Evolutionary conservation across 345 rosid genomes (phyloP).

Genomic region (Eucalyptus tenuipes): DNA sequence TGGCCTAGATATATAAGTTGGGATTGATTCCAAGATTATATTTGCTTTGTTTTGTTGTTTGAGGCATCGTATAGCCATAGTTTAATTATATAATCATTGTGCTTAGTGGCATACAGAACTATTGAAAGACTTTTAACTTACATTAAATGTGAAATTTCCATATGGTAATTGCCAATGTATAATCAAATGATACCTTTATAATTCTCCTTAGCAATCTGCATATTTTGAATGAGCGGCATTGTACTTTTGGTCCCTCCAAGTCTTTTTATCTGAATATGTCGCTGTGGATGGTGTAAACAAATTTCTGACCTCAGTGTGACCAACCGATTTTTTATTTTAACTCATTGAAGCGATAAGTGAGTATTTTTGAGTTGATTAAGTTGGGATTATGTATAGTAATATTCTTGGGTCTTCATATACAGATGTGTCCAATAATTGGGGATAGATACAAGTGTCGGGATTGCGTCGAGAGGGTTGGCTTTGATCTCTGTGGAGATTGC

Average conservation of each 20-base stretch:
- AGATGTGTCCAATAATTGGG: constrained; percentile 69
- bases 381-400: neutral
- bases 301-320: neutral
- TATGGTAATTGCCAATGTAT: neutral
- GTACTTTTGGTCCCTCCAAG: neutral
- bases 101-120: neutral
- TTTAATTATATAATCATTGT: neutral
- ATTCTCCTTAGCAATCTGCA: neutral
- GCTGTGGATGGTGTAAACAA: neutral
- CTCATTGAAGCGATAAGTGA: neutral
- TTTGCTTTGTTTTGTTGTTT: neutral
- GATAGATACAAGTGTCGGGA: constrained; percentile 60
- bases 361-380: neutral
- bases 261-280: neutral
- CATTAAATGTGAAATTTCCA: neutral
- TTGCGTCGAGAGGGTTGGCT: constrained; percentile 55
- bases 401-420: neutral
- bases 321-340: neutral
- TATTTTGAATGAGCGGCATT: neutral
- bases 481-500: constrained; percentile 83
- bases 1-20: neutral
- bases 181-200: neutral
- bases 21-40: neutral
- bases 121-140: neutral
- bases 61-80: neutral